These are phyloP conservation scores for Zoysia pacifica DNA, from an alignment of 176 grass and related monocot species.

Conservation along the genomic window DNA sequence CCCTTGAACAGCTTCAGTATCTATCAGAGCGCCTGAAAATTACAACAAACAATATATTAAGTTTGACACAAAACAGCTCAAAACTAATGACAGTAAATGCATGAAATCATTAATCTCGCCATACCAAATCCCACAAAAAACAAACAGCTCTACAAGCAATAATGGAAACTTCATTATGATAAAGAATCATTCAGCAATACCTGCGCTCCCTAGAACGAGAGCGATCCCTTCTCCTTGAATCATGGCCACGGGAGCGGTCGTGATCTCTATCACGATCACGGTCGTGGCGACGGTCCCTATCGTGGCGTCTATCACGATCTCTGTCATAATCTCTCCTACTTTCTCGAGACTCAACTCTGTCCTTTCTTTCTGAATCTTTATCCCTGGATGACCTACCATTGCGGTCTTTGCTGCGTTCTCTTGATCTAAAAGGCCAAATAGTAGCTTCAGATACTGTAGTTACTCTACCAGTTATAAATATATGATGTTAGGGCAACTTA, in stretches of 20 bases:
- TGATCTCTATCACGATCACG: conserved; percentile 73
- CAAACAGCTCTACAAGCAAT: neutral
- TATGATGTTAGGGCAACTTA: neutral
- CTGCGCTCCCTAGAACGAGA: conserved; percentile 80
- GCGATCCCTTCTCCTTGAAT: conserved; percentile 82
- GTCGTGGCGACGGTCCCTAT: conserved; percentile 62
- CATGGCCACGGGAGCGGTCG: conserved; percentile 49
- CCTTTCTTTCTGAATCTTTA: conserved; percentile 61
- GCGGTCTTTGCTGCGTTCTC: conserved; percentile 75
- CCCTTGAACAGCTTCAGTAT: conserved; percentile 33
- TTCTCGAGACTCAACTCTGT: conserved; percentile 60
- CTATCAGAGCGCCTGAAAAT: conserved; percentile 51
- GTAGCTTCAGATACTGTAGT: neutral
- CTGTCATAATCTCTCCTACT: conserved; percentile 63
- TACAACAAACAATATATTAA: neutral
- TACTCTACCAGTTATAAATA: neutral
- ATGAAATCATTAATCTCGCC: neutral
- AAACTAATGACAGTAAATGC: neutral
- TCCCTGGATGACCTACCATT: conserved; percentile 62
- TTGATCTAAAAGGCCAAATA: conserved; percentile 53
- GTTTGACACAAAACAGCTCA: neutral
- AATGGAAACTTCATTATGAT: neutral
- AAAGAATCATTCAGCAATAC: conserved; percentile 45
- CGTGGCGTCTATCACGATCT: conserved; percentile 72
- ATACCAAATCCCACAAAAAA: neutral